Evolutionary conservation across 495 filamentous ascomycete species (phyloP).

Genomic region (Beverwykella pulmonaria): DNA sequence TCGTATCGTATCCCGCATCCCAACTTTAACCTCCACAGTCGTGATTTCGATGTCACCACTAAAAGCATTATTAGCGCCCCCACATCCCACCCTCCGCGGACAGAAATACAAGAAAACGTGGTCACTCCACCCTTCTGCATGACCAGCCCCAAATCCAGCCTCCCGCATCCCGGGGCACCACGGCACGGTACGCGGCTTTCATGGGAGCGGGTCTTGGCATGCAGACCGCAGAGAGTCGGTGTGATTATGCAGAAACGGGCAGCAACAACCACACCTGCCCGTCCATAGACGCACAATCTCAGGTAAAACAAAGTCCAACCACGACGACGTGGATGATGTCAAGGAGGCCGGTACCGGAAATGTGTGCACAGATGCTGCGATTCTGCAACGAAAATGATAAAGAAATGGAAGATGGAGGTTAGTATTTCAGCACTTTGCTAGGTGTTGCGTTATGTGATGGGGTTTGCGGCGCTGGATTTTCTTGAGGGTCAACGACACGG

Average conservation of each 20-base stretch:
- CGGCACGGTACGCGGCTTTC: slow-evolving; percentile 14
- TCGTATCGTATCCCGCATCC: neutral
- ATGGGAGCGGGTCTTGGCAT: slow-evolving; percentile 3
- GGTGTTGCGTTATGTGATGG: neutral
- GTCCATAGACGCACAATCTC: neutral
- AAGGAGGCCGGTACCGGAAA: neutral
- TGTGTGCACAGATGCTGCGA: neutral
- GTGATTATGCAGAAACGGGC: slow-evolving; percentile 23
- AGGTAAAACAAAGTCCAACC: neutral
- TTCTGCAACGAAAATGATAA: neutral
- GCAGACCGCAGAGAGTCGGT: slow-evolving; percentile 15
- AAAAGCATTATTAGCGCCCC: neutral
- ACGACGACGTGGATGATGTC: neutral
- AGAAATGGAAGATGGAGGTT: neutral
- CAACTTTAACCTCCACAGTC: neutral
- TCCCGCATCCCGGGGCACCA: slow-evolving; percentile 27
- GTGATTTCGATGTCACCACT: neutral
- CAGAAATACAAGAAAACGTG: neutral
- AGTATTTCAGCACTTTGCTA: slow-evolving; percentile 12
- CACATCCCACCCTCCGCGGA: neutral
- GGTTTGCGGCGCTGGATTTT: neutral
- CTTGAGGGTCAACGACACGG: slow-evolving; percentile 32
- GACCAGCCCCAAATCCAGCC: slow-evolving; percentile 5
- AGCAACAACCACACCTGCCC: neutral
- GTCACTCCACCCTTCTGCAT: neutral